Conservation (phyloP, 805 yeast species). For the Sugiyamaella mastotermitis region DNA sequence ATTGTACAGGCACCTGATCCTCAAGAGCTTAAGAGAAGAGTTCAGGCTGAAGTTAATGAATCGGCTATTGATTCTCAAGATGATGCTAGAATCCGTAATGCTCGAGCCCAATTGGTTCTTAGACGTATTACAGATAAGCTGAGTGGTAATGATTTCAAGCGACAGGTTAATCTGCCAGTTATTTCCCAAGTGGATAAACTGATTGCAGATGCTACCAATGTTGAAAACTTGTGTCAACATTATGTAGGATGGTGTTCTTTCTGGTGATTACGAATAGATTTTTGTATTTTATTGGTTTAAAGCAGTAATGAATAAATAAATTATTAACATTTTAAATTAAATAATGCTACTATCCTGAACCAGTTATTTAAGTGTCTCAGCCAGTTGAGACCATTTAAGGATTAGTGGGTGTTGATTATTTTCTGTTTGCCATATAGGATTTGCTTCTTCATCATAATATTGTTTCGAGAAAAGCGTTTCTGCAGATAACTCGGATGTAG, state of each 20-base stretch:
- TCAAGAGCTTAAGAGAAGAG: conserved; percentile 62
- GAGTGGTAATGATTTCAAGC: conserved; percentile 86
- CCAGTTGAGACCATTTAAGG: conserved; percentile 49
- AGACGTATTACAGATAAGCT: conserved; percentile 87
- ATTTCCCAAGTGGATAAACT: conserved; percentile 88
- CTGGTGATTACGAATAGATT: too few relatives aligned
- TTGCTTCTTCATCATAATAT: conserved; percentile 43
- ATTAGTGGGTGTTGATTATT: conserved; percentile 37
- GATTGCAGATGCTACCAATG: conserved; percentile 93
- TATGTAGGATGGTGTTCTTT: conserved; percentile 99
- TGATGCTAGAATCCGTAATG: conserved; percentile 66
- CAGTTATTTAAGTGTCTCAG: too few relatives aligned
- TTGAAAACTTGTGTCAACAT: conserved; percentile 93
- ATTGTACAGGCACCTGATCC: conserved; percentile 38
- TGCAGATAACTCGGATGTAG: conserved; percentile 48
- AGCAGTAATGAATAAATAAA: too few relatives aligned
- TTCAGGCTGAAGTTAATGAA: conserved; percentile 71
- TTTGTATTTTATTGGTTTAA: too few relatives aligned
- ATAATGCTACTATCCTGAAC: too few relatives aligned
- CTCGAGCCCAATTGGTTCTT: conserved; percentile 85
- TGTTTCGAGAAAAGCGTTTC: conserved; percentile 47
- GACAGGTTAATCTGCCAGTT: conserved; percentile 64
- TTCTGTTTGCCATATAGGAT: conserved; percentile 23
- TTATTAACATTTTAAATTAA: too few relatives aligned
- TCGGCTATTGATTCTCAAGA: conserved; percentile 59